Evolutionary conservation across 2,329 filamentous ascomycete genomes (phyloP).

Genomic region (Trichoderma sp.): DNA sequence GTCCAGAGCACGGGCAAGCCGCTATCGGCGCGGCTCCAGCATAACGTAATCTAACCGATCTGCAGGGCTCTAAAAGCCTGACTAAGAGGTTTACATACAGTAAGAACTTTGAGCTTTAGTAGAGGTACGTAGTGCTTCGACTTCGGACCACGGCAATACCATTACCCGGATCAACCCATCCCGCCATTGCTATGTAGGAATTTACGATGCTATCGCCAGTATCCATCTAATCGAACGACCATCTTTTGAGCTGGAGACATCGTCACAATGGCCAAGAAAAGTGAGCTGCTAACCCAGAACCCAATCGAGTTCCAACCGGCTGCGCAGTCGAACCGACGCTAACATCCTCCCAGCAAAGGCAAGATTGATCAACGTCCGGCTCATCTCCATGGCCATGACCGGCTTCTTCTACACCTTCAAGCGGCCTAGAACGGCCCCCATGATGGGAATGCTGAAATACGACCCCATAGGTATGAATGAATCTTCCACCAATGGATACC

Average conservation of each 20-base stretch:
- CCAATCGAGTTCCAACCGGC: background rate
- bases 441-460: constrained; percentile 98
- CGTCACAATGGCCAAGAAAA: constrained; percentile 29
- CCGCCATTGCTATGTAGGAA: constrained; percentile 11
- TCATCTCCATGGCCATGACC: constrained; percentile 98
- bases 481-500: background rate
- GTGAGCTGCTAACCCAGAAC: constrained; percentile 1
- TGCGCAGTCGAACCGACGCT: background rate
- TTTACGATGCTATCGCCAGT: constrained; percentile 13
- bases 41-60: background rate
- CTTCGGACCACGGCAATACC: constrained; percentile 19
- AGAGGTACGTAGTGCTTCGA: too few species aligned
- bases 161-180: constrained; percentile 17
- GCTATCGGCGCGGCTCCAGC: constrained; percentile 13
- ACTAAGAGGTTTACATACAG: too few species aligned
- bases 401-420: constrained; percentile 93
- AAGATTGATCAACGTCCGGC: constrained; percentile 86
- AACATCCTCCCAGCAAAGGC: constrained; percentile 65
- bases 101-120: too few species aligned
- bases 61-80: background rate
- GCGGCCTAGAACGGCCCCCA: constrained; percentile 73
- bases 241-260: background rate
- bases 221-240: background rate
- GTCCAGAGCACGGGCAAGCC: background rate
- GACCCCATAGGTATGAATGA: constrained; percentile 79